Conservation (phyloP, 2,329 filamentous ascomycete species). For the Chaetomium sp. region DNA sequence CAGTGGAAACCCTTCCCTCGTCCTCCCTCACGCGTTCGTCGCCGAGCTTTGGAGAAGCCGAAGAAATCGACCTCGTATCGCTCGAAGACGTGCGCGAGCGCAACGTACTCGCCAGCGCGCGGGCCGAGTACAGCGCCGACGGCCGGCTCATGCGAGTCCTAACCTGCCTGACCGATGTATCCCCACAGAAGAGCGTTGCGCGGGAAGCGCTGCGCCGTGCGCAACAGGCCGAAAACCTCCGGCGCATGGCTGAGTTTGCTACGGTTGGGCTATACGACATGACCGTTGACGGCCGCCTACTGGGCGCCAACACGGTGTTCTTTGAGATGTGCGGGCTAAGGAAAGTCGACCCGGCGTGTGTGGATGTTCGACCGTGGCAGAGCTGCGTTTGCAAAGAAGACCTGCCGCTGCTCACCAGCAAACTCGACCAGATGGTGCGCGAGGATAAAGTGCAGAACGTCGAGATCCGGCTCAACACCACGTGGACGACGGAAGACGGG, state of each 20-base stretch:
- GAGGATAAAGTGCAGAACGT: slow-evolving; percentile 39
- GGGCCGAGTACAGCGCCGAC: slow-evolving; percentile 38
- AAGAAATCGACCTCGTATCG: slow-evolving; percentile 29
- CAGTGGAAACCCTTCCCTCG: slow-evolving; percentile 16
- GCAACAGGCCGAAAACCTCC: slow-evolving; percentile 47
- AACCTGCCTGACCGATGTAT: slow-evolving; percentile 47
- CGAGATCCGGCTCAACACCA: slow-evolving; percentile 43
- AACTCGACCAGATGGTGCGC: slow-evolving; percentile 34
- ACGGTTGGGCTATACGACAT: slow-evolving; percentile 52
- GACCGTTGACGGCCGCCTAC: slow-evolving; percentile 42
- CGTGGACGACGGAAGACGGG: slow-evolving; percentile 41
- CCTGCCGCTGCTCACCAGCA: slow-evolving; percentile 33
- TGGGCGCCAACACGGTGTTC: slow-evolving; percentile 48
- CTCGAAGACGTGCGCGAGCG: slow-evolving; percentile 32
- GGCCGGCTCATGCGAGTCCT: slow-evolving; percentile 40
- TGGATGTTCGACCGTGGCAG: slow-evolving; percentile 39
- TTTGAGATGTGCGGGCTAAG: slow-evolving; percentile 46
- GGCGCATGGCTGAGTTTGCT: slow-evolving; percentile 48
- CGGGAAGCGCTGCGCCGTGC: slow-evolving; percentile 44
- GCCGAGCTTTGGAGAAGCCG: slow-evolving; percentile 31
- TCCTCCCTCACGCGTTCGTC: slow-evolving; percentile 29
- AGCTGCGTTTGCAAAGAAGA: slow-evolving; percentile 41
- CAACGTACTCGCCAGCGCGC: slow-evolving; percentile 42
- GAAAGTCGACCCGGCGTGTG: slow-evolving; percentile 34
- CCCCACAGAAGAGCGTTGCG: slow-evolving; percentile 42